Base-by-base conservation (phyloP, 2,329 filamentous ascomycete species). In the Aspergillus sojae region DNA sequence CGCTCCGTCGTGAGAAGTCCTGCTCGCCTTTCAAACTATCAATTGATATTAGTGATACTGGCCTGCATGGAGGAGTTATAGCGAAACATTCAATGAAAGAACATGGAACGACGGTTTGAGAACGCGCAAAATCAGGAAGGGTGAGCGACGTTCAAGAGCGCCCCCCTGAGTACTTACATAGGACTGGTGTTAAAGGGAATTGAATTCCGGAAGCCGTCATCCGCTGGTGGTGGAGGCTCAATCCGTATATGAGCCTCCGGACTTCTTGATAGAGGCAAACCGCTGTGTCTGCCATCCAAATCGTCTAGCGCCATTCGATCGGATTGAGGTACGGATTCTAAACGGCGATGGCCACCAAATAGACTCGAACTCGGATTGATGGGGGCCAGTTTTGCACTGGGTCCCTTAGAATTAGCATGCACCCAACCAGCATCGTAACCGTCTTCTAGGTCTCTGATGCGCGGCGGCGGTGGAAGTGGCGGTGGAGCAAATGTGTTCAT, bases 391-490 rank as follows among this genome's bases (percentile, higher is more conserved):
- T 74, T 75, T 73, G 84, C 83, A 67, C 81, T 79, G 57, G 77
- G 74, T 63, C 79, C 81, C 53, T 80, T 80, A 57, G 81, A 80
- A 76, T 90, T 89, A 66, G 84, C 86, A 82, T 85, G 88, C 74
- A 85, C 80, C 87, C 87, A 90, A 64, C 84, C 87, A 61, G 84
- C 81, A 75, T 90, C 88, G 70, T 85, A 82, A 41, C 86, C 87
- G 66, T 81, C 75, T 69, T 82, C 79, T 67, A 87, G 78, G 64
- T 87, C 84, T 68, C 82, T 80, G 63, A 90, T 84, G 72, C 82
- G 83, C 58, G 88, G 86, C 62, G 89, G 89, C 69, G 88, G 89
- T 70, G 88, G 89, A 70, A 91, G 81, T 57, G 88, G 87, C 67
- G 89, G 88, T 63, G 89, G 88, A 57, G 82, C 80, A 50, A 75